Conservation (phyloP, 441 rosid genomes). For the Manihot esculenta region DNA sequence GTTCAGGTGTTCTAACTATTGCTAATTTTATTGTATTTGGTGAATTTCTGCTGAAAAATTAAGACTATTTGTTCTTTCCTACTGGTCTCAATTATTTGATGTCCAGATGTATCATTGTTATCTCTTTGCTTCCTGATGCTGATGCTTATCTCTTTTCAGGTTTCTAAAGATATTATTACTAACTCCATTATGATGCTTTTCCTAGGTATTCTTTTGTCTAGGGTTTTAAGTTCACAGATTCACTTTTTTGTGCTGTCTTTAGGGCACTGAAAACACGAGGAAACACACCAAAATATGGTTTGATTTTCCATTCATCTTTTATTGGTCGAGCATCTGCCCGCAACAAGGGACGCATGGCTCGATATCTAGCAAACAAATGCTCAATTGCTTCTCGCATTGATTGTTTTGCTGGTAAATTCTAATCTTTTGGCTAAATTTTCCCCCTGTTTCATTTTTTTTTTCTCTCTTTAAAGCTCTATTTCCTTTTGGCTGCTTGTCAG, state of each 20-base stretch:
- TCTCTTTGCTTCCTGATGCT: neutral
- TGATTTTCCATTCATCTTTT: slow-evolving; percentile 94
- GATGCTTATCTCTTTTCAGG: neutral
- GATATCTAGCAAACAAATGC: slow-evolving; percentile 94
- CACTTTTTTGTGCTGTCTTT: slow-evolving; percentile 11
- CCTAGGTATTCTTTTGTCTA: neutral
- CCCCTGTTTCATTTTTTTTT: neutral
- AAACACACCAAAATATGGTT: slow-evolving; percentile 92
- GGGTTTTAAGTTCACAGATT: slow-evolving; percentile 1
- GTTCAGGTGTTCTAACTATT: slow-evolving; percentile 60
- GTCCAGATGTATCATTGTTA: neutral
- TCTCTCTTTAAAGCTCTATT: neutral
- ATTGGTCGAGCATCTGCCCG: slow-evolving; percentile 93
- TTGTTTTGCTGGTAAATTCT: slow-evolving; percentile 75
- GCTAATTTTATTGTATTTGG: neutral
- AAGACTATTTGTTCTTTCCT: neutral
- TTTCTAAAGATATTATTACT: neutral
- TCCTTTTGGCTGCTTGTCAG: slow-evolving; percentile 34
- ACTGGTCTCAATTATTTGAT: neutral
- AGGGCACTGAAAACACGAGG: slow-evolving; percentile 94
- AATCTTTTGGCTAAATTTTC: neutral
- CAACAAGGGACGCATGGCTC: slow-evolving; percentile 97
- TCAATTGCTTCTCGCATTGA: slow-evolving; percentile 96
- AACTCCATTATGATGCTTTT: neutral
- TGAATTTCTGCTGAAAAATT: slow-evolving; percentile 3